Evolutionary conservation across 306 rosid species (phyloP).

Genomic region (Potentilla sterilis): DNA sequence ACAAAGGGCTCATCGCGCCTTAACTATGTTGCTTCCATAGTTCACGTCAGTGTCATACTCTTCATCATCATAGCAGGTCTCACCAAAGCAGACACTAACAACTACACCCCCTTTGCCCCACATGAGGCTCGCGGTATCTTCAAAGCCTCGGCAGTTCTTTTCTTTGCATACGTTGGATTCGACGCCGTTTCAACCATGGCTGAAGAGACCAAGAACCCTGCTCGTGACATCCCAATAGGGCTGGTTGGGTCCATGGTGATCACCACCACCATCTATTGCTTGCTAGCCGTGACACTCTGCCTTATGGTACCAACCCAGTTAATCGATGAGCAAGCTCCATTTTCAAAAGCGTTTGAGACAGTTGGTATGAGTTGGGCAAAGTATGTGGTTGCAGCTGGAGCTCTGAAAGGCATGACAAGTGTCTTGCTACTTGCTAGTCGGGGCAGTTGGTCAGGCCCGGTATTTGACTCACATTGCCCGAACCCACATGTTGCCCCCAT

Average conservation of each 20-base stretch:
- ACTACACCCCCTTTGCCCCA: conserved; percentile 42
- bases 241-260: conserved; percentile 74
- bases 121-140: conserved; percentile 51
- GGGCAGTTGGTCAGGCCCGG: conserved; percentile 76
- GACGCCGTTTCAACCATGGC: conserved; percentile 89
- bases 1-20: conserved; percentile 81
- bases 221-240: conserved; percentile 74
- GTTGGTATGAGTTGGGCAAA: conserved; percentile 85
- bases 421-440: conserved; percentile 59
- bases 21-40: conserved; percentile 65
- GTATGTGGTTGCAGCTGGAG: conserved; percentile 74
- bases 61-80: conserved; percentile 79
- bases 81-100: conserved; percentile 48
- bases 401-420: conserved; percentile 83
- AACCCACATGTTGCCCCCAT: conserved; percentile 86
- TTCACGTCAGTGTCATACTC: conserved; percentile 51
- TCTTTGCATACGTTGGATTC: conserved; percentile 82
- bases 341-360: conserved; percentile 54
- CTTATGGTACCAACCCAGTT: conserved; percentile 46
- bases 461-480: conserved; percentile 85
- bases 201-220: conserved; percentile 82
- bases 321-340: conserved; percentile 49
- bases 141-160: conserved; percentile 64
- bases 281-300: conserved; percentile 64
- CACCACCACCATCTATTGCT: conserved; percentile 43